These are phyloP conservation scores for Populus tremula DNA, from an alignment of 345 rosid genomes.

Conservation along the genomic window DNA sequence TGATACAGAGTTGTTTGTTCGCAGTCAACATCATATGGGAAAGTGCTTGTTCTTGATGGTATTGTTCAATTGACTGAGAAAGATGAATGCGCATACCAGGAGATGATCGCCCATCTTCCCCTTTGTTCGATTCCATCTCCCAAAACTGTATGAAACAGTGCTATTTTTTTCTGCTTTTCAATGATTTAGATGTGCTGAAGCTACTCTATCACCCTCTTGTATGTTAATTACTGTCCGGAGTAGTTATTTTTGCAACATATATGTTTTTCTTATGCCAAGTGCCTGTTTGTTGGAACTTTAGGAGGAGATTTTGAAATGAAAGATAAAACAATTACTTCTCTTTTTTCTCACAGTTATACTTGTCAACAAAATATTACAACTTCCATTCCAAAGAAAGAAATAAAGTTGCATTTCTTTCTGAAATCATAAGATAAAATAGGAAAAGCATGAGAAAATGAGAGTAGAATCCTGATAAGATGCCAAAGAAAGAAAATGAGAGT, in stretches of 20 bases:
- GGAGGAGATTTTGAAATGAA: neutral
- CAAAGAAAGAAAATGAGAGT: neutral
- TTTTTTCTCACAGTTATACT: neutral
- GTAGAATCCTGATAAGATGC: neutral
- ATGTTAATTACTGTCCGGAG: neutral
- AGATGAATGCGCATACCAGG: constrained; percentile 98
- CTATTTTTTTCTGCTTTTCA: neutral
- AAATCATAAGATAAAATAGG: too few species aligned
- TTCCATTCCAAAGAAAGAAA: too few species aligned
- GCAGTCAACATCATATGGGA: constrained; percentile 87
- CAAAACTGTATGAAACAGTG: constrained; percentile 45
- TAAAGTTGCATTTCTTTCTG: too few species aligned
- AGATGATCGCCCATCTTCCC: constrained; percentile 98
- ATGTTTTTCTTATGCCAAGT: neutral
- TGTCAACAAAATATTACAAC: too few species aligned
- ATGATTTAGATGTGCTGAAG: neutral
- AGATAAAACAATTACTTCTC: neutral
- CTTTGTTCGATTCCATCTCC: constrained; percentile 85
- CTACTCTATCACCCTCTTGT: neutral
- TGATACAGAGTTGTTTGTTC: constrained; percentile 16
- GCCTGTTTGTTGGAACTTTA: neutral
- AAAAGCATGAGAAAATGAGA: neutral
- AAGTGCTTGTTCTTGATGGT: constrained; percentile 97
- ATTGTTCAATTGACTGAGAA: constrained; percentile 91
- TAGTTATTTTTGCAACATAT: neutral